These are phyloP conservation scores for Pichia sp. DNA, from an alignment of 1,139 yeast species.

Conservation along the genomic window DNA sequence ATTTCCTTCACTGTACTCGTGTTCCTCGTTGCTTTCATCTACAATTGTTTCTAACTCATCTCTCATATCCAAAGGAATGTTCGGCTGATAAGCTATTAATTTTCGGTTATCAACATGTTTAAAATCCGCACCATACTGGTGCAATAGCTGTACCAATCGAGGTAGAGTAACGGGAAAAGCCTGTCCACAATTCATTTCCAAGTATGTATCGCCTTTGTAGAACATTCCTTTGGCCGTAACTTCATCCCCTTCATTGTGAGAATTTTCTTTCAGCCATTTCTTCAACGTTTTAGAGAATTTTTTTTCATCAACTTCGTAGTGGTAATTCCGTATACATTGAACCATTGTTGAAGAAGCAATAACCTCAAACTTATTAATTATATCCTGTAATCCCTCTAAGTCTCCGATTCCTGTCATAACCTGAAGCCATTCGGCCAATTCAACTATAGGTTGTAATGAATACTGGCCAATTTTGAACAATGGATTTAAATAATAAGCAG, in stretches of 20 bases:
- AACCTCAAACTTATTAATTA: slow-evolving; percentile 51
- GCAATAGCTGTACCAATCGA: slow-evolving; percentile 53
- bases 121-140: slow-evolving; percentile 57
- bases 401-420: slow-evolving; percentile 57
- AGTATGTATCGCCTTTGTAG: slow-evolving; percentile 37
- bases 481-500: slow-evolving; percentile 51
- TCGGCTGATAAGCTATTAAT: slow-evolving; percentile 55
- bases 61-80: slow-evolving; percentile 52
- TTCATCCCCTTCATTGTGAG: slow-evolving; percentile 8
- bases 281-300: slow-evolving; percentile 49
- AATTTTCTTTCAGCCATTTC: slow-evolving; percentile 31
- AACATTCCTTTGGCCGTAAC: slow-evolving; percentile 29
- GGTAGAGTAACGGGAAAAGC: slow-evolving; percentile 55
- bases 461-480: slow-evolving; percentile 56
- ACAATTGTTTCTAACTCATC: slow-evolving; percentile 64
- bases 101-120: slow-evolving; percentile 43
- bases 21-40: slow-evolving; percentile 39
- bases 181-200: slow-evolving; percentile 46
- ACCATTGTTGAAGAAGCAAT: slow-evolving; percentile 68
- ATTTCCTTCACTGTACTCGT: slow-evolving; percentile 23
- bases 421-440: slow-evolving; percentile 86
- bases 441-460: slow-evolving; percentile 71
- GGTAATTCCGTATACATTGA: slow-evolving; percentile 69
- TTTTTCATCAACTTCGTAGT: slow-evolving; percentile 78
- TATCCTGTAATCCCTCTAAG: slow-evolving; percentile 52